phyloP scores from a whole-genome alignment of 2,329 filamentous ascomycete species.

The Pseudogymnoascus sp. region DNA sequence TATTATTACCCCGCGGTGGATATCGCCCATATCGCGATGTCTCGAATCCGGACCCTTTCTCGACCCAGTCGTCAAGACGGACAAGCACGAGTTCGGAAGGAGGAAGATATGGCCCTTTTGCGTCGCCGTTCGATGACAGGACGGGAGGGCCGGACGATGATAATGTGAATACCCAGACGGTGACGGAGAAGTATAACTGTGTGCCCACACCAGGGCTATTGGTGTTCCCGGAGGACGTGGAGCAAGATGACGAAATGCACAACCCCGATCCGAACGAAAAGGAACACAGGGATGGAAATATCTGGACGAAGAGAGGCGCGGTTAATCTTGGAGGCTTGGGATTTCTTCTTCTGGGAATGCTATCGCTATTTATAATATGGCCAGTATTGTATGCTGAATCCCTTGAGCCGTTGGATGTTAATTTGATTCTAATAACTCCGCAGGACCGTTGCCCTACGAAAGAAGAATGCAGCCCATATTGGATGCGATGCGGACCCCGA shows the following conservation, averaged over 20 bases:
- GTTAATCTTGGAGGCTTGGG: slow-evolving; percentile 57
- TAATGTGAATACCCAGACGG: slow-evolving; percentile 62
- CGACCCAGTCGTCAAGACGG: slow-evolving; percentile 48
- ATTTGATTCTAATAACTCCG: slow-evolving; percentile 20
- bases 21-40: slow-evolving; percentile 44
- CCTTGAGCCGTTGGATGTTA: not conserved
- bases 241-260: slow-evolving; percentile 66
- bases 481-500: slow-evolving; percentile 34
- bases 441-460: slow-evolving; percentile 50
- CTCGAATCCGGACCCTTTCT: slow-evolving; percentile 26
- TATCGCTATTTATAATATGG: slow-evolving; percentile 62
- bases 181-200: slow-evolving; percentile 68
- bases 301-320: slow-evolving; percentile 57
- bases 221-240: slow-evolving; percentile 64
- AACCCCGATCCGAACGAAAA: slow-evolving; percentile 62
- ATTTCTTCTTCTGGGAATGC: slow-evolving; percentile 52
- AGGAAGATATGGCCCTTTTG: slow-evolving; percentile 33
- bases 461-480: slow-evolving; percentile 19
- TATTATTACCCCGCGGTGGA: slow-evolving; percentile 42
- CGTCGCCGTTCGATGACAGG: slow-evolving; percentile 52
- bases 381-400: slow-evolving; percentile 53
- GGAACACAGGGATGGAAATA: slow-evolving; percentile 53
- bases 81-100: slow-evolving; percentile 56
- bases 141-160: slow-evolving; percentile 55
- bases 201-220: slow-evolving; percentile 58